phyloP scores from a whole-genome alignment of 2,329 filamentous ascomycete genomes.

The Diaporthe destruens region DNA sequence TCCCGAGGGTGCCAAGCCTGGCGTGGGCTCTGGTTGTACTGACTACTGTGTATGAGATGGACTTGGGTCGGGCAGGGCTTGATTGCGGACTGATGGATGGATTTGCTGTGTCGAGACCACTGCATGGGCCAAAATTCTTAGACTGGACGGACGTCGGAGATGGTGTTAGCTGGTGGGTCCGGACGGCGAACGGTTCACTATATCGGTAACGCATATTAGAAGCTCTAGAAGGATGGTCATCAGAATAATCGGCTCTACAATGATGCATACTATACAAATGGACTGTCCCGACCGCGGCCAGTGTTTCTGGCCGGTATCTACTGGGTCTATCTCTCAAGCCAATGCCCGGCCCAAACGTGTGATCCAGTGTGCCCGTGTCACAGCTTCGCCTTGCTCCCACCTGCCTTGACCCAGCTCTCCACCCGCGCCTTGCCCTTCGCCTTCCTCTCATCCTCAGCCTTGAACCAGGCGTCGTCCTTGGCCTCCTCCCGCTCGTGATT shows the following conservation, averaged over 20 bases:
- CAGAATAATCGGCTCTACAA: background rate
- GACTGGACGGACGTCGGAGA: slow-evolving; percentile 30
- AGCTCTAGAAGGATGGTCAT: background rate
- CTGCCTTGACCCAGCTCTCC: slow-evolving; percentile 61
- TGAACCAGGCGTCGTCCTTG: slow-evolving; percentile 57
- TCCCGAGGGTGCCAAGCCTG: background rate
- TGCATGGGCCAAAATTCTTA: slow-evolving; percentile 13
- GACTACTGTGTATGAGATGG: slow-evolving; percentile 23
- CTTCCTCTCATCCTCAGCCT: slow-evolving; percentile 56
- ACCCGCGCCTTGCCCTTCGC: slow-evolving; percentile 61
- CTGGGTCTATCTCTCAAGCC: no score
- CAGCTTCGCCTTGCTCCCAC: slow-evolving; percentile 56
- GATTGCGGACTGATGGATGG: slow-evolving; percentile 24
- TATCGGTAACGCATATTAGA: slow-evolving; percentile 6
- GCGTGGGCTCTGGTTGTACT: slow-evolving; percentile 11
- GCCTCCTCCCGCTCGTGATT: slow-evolving; percentile 63
- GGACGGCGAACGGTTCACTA: background rate
- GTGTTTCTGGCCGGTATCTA: no score
- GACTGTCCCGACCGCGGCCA: background rate
- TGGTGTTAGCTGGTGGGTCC: slow-evolving; percentile 13
- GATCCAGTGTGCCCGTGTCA: slow-evolving; percentile 42
- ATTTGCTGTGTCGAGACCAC: background rate
- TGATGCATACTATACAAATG: background rate
- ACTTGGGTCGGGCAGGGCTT: background rate
- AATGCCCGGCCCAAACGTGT: background rate